Percentiles rank a stretch among this genome's conserved stretches.
phyloP scores from a whole-genome alignment of 1,139 yeast species.

The Lodderomyces metapsilosis region DNA sequence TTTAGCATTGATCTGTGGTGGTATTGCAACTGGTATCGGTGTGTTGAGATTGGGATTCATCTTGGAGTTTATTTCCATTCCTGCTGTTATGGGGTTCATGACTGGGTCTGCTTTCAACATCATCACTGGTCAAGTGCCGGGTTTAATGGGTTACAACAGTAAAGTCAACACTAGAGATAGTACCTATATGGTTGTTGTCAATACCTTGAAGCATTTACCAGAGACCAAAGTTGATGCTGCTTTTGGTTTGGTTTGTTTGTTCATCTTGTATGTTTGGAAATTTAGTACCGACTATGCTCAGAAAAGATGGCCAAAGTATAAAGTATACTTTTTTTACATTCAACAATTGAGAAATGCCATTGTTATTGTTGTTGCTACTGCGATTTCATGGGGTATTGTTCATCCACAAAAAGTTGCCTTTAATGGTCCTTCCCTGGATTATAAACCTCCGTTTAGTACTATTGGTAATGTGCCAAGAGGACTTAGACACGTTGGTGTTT shows the following conservation, averaged over 20 bases:
- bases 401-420: conserved; percentile 64
- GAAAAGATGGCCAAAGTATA: conserved; percentile 62
- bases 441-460: conserved; percentile 53
- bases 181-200: conserved; percentile 66
- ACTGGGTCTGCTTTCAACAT: conserved; percentile 89
- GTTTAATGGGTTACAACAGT: conserved; percentile 70
- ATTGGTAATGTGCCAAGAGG: conserved; percentile 84
- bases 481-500: conserved; percentile 71
- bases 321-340: conserved; percentile 60
- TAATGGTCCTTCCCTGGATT: conserved; percentile 29
- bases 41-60: conserved; percentile 81
- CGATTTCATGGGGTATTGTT: conserved; percentile 67
- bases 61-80: conserved; percentile 84
- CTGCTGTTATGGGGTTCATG: conserved; percentile 95
- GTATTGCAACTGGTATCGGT: conserved; percentile 80
- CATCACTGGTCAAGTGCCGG: conserved; percentile 82
- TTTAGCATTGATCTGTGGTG: conserved; percentile 79
- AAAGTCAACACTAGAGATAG: conserved; percentile 70
- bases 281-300: conserved; percentile 54
- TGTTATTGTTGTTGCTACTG: conserved; percentile 73
- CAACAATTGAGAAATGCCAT: conserved; percentile 81
- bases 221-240: conserved; percentile 78
- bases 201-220: conserved; percentile 70
- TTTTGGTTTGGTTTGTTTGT: conserved; percentile 75
- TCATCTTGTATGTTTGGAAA: conserved; percentile 69